Evolutionary conservation across 2,329 filamentous ascomycete genomes (phyloP), one percentile per base, ranked within the genome.

Genomic region (Sporothrix brasiliensis): DNA sequence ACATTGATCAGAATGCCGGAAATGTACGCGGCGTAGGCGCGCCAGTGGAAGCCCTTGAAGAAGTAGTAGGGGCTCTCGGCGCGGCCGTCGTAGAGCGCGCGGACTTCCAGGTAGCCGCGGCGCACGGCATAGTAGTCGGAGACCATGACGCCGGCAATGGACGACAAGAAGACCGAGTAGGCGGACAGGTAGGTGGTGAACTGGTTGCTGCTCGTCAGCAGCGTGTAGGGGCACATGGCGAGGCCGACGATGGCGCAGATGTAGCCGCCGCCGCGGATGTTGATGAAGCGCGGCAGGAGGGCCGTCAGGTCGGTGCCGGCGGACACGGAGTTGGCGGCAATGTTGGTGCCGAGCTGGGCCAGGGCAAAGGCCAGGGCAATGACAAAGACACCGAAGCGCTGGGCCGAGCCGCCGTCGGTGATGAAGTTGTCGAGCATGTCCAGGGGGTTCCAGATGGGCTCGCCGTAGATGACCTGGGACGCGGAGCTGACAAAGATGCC

Each of bases 171-270:
- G 70, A 97, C 93, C 3, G 91, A 93, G 82, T 97, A 97, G 0
- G 94, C 91, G 0, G 92, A 95, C 0, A 97, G 88, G 77, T 97
- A 97, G 3, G 92, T 96, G 0, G 92, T 95, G 82, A 97, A 97
- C 80, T 90, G 89, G 83, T 94, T 97, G 58, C 88, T 87, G 58
- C 83, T 83, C 1, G 86, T 88, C 10, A 97, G 86, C 0, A 97
- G 86, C 72, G 92, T 91, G 87, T 90, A 94, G 0, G 94, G 94
- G 78, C 92, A 95, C 87, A 97, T 96, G 73, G 89, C 91, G 14
- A 97, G 83, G 69, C 92, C 93, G 69, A 97, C 83, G 1, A 85
- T 79, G 0, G 93, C 93, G 77, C 92, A 96, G 73, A 97, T 86
- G 78, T 96, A 97, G 14, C 92, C 91, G 69, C 93, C 93, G 13